Evolutionary conservation across 2,329 filamentous ascomycete genomes (phyloP).

Genomic region (Neurospora sp.): DNA sequence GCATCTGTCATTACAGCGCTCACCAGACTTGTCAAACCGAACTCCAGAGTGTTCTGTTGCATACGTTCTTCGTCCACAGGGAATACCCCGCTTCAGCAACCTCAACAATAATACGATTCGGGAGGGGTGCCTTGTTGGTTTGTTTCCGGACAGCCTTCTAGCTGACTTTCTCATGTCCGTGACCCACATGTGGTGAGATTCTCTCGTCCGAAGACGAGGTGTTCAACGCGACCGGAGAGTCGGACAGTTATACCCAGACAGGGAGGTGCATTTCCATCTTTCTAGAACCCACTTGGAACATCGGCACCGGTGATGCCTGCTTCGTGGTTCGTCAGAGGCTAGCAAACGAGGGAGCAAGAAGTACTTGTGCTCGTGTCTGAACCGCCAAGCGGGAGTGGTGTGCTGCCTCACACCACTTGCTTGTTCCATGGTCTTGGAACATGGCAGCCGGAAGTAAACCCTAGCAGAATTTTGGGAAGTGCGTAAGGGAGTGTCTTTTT

Average conservation of each 20-base stretch:
- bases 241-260: background rate
- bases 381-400: background rate
- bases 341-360: background rate
- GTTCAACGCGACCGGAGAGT: background rate
- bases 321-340: background rate
- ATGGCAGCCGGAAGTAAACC: background rate
- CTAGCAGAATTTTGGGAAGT: background rate
- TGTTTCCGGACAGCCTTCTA: background rate
- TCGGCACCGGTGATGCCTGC: constrained; percentile 1
- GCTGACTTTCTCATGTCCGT: background rate
- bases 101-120: background rate
- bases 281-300: constrained; percentile 8
- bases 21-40: background rate
- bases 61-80: background rate
- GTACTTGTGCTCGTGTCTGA: constrained; percentile 2
- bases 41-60: background rate
- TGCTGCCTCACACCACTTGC: background rate
- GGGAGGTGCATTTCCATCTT: background rate
- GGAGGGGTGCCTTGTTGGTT: background rate
- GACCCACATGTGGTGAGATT: background rate
- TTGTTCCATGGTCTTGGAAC: background rate
- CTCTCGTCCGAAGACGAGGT: background rate
- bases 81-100: background rate
- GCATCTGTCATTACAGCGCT: background rate
- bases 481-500: background rate